Conservation (phyloP, 305 asterid species). For the Caryopteris hybrid region DNA sequence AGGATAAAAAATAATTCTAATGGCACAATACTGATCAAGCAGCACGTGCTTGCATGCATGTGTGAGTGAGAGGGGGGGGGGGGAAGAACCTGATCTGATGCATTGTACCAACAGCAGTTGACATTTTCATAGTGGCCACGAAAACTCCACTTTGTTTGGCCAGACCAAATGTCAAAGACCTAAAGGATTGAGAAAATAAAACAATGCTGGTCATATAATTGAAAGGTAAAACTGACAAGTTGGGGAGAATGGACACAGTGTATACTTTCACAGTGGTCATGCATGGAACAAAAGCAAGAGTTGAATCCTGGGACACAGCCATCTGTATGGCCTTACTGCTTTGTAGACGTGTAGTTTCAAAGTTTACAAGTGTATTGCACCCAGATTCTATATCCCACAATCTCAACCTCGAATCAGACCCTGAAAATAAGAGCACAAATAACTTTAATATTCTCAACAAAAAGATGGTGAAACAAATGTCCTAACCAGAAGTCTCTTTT, state of each 20-base stretch:
- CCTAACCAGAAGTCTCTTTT: neutral
- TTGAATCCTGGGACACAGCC: slow-evolving; percentile 71
- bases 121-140: slow-evolving; percentile 90
- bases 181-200: slow-evolving; percentile 22
- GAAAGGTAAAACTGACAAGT: neutral
- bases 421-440: slow-evolving; percentile 39
- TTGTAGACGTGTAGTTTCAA: slow-evolving; percentile 80
- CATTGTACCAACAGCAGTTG: slow-evolving; percentile 83
- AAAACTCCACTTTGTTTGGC: slow-evolving; percentile 57
- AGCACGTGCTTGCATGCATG: too few species aligned
- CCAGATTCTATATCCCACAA: slow-evolving; percentile 97
- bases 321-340: slow-evolving; percentile 73
- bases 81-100: slow-evolving; percentile 65
- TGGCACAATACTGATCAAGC: too few species aligned
- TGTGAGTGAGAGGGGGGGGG: neutral
- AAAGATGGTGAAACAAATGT: neutral
- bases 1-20: neutral
- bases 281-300: slow-evolving; percentile 84
- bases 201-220: neutral
- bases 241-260: neutral
- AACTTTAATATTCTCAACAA: neutral
- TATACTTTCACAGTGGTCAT: slow-evolving; percentile 65
- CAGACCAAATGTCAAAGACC: slow-evolving; percentile 93
- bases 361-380: slow-evolving; percentile 92
- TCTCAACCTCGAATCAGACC: slow-evolving; percentile 97